Conservation (phyloP, 2,329 filamentous ascomycete species). For the Calonectria pseudoreteaudii region DNA sequence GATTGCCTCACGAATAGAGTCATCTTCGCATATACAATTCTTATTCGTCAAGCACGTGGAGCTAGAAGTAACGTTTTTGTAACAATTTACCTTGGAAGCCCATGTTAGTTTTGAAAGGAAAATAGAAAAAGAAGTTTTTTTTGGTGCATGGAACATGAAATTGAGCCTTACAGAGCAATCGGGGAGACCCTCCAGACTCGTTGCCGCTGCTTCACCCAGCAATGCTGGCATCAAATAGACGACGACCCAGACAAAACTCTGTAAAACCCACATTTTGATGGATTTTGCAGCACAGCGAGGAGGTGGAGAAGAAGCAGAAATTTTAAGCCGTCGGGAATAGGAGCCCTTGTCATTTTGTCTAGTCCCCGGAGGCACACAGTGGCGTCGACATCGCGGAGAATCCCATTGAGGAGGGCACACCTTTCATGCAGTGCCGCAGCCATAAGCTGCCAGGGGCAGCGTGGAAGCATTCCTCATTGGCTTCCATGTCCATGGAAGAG, state of each 20-base stretch:
- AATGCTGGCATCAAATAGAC: neutral
- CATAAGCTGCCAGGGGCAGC: neutral
- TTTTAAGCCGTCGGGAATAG: neutral
- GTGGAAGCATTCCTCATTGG: neutral
- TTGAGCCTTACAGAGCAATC: neutral
- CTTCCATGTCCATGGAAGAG: neutral
- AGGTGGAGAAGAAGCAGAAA: neutral
- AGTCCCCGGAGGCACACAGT: neutral
- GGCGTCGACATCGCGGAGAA: neutral
- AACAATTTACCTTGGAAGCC: neutral
- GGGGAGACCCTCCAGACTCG: neutral
- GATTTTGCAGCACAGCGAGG: neutral
- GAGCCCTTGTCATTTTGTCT: neutral
- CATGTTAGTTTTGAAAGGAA: neutral
- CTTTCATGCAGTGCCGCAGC: neutral
- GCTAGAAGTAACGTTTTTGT: too few relatives aligned
- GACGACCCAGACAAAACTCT: neutral
- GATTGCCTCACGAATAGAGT: neutral
- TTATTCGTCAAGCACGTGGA: neutral
- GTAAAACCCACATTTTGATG: neutral
- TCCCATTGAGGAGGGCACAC: neutral
- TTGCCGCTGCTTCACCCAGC: neutral
- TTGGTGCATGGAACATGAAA: neutral
- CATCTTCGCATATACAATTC: neutral
- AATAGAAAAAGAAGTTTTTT: too few relatives aligned